Evolutionary conservation across 1,139 yeast species (phyloP).

Genomic region (Scheffersomyces parashehatae): DNA sequence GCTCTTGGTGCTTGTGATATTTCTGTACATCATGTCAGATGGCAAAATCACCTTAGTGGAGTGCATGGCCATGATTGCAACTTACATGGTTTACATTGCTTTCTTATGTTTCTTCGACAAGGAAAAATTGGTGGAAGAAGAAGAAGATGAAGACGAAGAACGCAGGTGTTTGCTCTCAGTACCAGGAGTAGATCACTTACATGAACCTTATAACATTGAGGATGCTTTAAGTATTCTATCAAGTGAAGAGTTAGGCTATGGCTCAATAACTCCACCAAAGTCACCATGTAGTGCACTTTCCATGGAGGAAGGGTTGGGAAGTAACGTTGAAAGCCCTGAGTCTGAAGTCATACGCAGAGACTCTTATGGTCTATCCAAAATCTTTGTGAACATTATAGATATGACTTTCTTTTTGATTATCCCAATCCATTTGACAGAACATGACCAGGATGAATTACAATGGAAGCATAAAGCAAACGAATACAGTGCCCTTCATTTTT

Average conservation of each 20-base stretch:
- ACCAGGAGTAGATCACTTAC: conserved; percentile 1
- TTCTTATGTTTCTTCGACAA: conserved; percentile 10
- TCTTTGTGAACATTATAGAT: conserved; percentile 17
- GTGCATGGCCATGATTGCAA: conserved; percentile 41
- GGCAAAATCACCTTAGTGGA: conserved; percentile 50
- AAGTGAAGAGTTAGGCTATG: conserved; percentile 13
- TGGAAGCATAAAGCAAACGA: conserved; percentile 3
- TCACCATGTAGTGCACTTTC: conserved; percentile 2
- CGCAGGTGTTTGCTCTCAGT: not conserved
- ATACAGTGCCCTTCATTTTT: conserved; percentile 8
- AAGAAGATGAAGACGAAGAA: conserved; percentile 1
- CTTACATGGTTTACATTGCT: conserved; percentile 39
- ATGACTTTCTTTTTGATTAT: conserved; percentile 20
- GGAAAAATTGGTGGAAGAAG: conserved; percentile 5
- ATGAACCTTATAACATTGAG: conserved; percentile 23
- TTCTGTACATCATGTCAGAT: conserved; percentile 49
- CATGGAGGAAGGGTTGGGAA: not conserved
- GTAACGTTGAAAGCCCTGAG: not conserved
- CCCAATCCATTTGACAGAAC: conserved; percentile 15
- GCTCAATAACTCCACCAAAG: conserved; percentile 6
- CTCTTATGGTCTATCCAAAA: conserved; percentile 18
- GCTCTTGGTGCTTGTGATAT: conserved; percentile 32
- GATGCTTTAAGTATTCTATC: conserved; percentile 28
- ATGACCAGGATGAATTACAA: conserved; percentile 5
- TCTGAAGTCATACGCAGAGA: conserved; percentile 6